Evolutionary conservation across 352 stramenopile genomes (phyloP).

Genomic region (Phytophthora macrochlamydospora): DNA sequence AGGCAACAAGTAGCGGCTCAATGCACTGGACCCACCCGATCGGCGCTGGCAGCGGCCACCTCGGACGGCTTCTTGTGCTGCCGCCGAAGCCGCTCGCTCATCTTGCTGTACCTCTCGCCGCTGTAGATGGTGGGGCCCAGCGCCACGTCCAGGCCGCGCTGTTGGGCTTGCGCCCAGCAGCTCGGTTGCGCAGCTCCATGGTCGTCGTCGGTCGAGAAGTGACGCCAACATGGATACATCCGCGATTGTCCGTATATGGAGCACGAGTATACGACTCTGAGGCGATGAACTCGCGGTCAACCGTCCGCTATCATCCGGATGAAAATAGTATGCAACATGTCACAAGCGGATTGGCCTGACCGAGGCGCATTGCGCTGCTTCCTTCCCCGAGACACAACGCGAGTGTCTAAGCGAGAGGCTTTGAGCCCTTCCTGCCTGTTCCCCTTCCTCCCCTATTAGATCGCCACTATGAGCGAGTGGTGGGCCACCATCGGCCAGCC

Average conservation of each 20-base stretch:
- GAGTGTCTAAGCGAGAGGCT: background rate
- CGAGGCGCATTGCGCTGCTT: background rate
- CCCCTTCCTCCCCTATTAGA: background rate
- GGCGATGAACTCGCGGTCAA: too few relatives aligned
- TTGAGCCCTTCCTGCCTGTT: background rate
- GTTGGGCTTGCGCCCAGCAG: constrained; percentile 35
- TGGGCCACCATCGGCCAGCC: constrained; percentile 79
- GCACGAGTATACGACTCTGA: background rate
- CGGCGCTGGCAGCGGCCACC: constrained; percentile 36
- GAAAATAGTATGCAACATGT: too few relatives aligned
- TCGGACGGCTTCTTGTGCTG: constrained; percentile 57
- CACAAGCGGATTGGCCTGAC: background rate
- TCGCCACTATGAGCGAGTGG: constrained; percentile 72
- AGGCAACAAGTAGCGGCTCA: constrained; percentile 3
- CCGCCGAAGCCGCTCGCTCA: constrained; percentile 83
- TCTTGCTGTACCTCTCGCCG: constrained; percentile 84
- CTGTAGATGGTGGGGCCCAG: constrained; percentile 83
- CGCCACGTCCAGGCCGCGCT: constrained; percentile 49
- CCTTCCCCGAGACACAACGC: background rate
- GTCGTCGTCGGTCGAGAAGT: constrained; percentile 1
- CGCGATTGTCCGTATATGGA: too few relatives aligned
- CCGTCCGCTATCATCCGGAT: too few relatives aligned
- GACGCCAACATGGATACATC: background rate
- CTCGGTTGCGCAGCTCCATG: constrained; percentile 75
- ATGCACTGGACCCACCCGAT: constrained; percentile 36